Conservation (phyloP, 1,139 yeast species). For the Meyerozyma sp. region DNA sequence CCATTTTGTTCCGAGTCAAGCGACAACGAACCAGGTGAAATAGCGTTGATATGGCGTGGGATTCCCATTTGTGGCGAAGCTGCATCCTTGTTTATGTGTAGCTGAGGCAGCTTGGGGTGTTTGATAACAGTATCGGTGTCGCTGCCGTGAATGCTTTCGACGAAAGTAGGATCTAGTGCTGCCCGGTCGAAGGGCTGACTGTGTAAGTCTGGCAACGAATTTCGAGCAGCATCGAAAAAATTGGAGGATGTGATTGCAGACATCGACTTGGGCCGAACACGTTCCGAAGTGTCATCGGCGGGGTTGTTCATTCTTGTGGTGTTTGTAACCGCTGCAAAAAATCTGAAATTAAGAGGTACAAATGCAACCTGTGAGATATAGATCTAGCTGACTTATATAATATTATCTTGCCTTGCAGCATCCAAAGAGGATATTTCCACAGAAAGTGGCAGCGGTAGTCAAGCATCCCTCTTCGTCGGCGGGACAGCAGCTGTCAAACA, state of each 20-base stretch:
- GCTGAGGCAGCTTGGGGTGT: not conserved
- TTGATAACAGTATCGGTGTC: not conserved
- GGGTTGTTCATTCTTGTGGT: not conserved
- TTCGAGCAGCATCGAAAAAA: not conserved
- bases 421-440: constrained; percentile 32
- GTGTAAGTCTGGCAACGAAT: not conserved
- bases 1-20: not conserved
- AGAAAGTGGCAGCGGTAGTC: constrained; percentile 30
- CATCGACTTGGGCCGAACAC: not conserved
- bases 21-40: not conserved
- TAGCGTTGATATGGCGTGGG: not conserved
- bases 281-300: not conserved
- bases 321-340: too few relatives aligned
- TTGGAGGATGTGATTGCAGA: not conserved
- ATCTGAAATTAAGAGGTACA: not conserved
- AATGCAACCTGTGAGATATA: not conserved
- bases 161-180: not conserved
- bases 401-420: constrained; percentile 22
- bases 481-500: constrained; percentile 39
- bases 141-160: not conserved
- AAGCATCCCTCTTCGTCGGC: constrained; percentile 37
- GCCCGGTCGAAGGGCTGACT: not conserved
- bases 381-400: not conserved
- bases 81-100: not conserved
- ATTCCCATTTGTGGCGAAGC: too few relatives aligned